A percentile compares a stretch with the other conserved stretches of the same genome.
Evolutionary conservation across 305 asterid species (phyloP).

Genomic region (Rubia tinctorum): DNA sequence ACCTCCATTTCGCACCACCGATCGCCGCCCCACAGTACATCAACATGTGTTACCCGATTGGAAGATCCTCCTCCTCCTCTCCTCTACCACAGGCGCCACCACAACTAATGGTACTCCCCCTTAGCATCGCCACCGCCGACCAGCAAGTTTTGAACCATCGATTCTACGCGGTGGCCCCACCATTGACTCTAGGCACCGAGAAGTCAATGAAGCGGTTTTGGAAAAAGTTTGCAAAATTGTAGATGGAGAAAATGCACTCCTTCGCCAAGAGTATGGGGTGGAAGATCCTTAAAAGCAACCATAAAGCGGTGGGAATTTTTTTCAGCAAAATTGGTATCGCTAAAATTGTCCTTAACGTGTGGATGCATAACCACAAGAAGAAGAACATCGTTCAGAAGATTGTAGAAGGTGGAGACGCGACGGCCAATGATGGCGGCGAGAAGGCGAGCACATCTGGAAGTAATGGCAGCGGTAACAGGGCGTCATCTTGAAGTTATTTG

Average conservation of each 20-base stretch:
- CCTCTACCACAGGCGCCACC: too few relatives aligned
- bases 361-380: neutral
- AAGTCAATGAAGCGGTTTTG: conserved; percentile 44
- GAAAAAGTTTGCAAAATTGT: conserved; percentile 51
- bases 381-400: neutral
- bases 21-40: conserved; percentile 10
- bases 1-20: conserved; percentile 11
- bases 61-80: neutral
- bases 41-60: neutral
- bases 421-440: neutral
- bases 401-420: neutral
- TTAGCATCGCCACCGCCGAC: neutral
- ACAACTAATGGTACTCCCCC: too few relatives aligned
- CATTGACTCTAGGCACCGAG: conserved; percentile 31
- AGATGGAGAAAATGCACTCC: conserved; percentile 61
- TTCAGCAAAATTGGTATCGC: conserved; percentile 34
- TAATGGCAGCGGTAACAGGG: neutral
- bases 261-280: conserved; percentile 62
- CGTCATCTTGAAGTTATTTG: neutral
- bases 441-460: neutral
- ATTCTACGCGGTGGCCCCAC: conserved; percentile 24
- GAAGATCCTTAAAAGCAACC: conserved; percentile 60
- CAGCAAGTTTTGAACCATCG: conserved; percentile 12
- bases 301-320: conserved; percentile 39
- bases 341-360: neutral